Base-by-base conservation (phyloP, 805 yeast species). In the Metschnikowia gruessii region DNA sequence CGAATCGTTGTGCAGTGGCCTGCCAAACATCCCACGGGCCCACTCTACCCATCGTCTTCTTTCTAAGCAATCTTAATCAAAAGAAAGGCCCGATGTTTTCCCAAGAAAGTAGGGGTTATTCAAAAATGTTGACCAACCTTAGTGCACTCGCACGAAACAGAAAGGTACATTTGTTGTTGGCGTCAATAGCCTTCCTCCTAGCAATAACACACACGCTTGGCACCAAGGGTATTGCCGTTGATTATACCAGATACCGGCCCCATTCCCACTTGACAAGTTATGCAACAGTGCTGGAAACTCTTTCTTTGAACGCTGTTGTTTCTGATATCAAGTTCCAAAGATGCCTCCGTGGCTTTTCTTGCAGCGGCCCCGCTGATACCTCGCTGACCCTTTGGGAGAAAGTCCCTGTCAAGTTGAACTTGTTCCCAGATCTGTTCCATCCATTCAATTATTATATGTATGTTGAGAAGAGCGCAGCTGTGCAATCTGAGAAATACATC, bases 361-460 rank as follows among this genome's bases (percentile, higher is more conserved):
- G 58, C 28, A 30, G 22, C 10, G 41, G 22, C 4, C 53, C 55
- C 2, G 16, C 11, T 3, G 38, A 30, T 13, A 33, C 19, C 41
- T 21, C 40, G 24, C 40, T 26, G 32, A 26, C 43, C 3, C 28
- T 15, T n/a, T 54, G 56, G 56, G 50, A 45, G 33, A 43, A 30
- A 30, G 24, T 45, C 17, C 53, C 52, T 22, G 32, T 49, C 13
- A 44, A 45, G 32, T 51, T 55, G 46, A 55, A 55, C 36, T 34
- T 55, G 31, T 55, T 48, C 22, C 40, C 56, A 26, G 32, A 29
- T 11, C 24, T 37, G 8, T 41, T 43, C 29, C 44, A 40, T 15
- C 39, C 44, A 8, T 55, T 47, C 50, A 45, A 55, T 42, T 55
- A 55, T 46, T 55, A 45, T 49, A 40, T 55, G 55, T 47, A 47